Evolutionary conservation across 2,329 filamentous ascomycete genomes (phyloP), one percentile per base, ranked within the genome.

Genomic region (Eutypa lata): DNA sequence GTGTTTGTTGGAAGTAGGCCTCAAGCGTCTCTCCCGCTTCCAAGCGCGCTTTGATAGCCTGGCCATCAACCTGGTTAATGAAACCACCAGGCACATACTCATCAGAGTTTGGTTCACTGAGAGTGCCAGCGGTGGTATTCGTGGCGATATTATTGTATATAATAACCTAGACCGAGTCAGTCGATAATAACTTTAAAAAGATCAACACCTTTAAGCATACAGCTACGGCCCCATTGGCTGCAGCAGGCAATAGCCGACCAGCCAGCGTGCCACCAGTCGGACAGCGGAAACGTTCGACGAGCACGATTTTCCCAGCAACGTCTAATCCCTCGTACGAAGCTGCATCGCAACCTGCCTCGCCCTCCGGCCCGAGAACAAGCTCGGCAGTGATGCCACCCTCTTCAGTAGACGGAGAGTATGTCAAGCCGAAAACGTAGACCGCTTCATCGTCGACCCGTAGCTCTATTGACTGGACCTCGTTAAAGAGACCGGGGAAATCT

Each of bases 401-500:
- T 14, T 68, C 67, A 1, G 77, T 79, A 3, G 76, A 78, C 1
- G 74, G 75, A 8, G 74, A 77, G 65, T 76, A 77, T 1, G 73
- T 73, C 40, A 80, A 62, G 3, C 73, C 73, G 44, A 68, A 67
- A 16, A 76, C 69, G 47, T 71, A 68, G 53, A 72, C 70, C 3
- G 63, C 61, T 3, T 64, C 65, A 44, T 70, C 66, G 51, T 61
- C 66, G 44, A 75, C 67, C 3, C 57, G 68, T 57, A 76, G 71
- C 1, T 62, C 63, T 56, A 76, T 72, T 6, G 72, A 70, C 14
- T 73, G 66, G 24, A 78, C 68, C 5, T 64, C 58, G 52, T 63
- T 65, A 64, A 75, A 78, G 0, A 75, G 64, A 2, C 75, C 76
- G 0, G 75, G 70, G 55, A 81, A 80, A 50, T 78, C 72, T 49